phyloP scores from a whole-genome alignment of 1,284 basidiomycete genomes.

The Heimioporus punctisporus region DNA sequence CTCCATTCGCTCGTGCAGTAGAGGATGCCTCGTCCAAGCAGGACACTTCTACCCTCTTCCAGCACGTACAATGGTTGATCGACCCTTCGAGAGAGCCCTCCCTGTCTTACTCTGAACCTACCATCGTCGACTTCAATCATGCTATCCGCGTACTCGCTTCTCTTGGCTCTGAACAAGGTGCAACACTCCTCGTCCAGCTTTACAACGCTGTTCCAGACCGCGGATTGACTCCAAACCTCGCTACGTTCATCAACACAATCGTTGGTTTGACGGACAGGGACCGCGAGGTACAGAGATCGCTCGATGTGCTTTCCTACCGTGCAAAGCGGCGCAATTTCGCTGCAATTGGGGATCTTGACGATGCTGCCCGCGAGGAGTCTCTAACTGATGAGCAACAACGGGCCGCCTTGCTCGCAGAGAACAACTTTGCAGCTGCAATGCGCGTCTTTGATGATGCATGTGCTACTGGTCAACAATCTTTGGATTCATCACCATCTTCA shows the following conservation, averaged over 20 bases:
- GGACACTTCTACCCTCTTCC: constrained; percentile 7
- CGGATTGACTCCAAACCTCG: constrained; percentile 64
- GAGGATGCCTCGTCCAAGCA: constrained; percentile 21
- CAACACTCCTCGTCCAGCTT: constrained; percentile 63
- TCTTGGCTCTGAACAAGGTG: constrained; percentile 50
- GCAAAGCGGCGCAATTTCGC: constrained; percentile 37
- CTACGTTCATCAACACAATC: constrained; percentile 77
- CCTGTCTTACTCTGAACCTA: constrained; percentile 19
- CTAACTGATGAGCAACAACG: constrained; percentile 40
- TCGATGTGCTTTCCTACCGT: constrained; percentile 46
- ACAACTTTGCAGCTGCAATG: constrained; percentile 74
- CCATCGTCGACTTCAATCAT: constrained; percentile 63
- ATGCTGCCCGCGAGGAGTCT: constrained; percentile 6
- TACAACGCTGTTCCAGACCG: constrained; percentile 80
- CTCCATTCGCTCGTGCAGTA: constrained; percentile 25
- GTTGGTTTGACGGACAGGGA: constrained; percentile 75
- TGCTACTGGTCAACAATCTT: constrained; percentile 34
- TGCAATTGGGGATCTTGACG: constrained; percentile 17
- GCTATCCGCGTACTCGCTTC: constrained; percentile 54
- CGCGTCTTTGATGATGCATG: constrained; percentile 70
- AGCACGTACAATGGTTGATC: constrained; percentile 24
- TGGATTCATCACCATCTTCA: neutral
- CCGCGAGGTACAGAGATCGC: constrained; percentile 58
- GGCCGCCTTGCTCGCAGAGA: constrained; percentile 54
- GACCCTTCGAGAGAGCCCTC: constrained; percentile 16